phyloP scores from a whole-genome alignment of 2,329 filamentous ascomycete species.

The Calonectria honghensis region DNA sequence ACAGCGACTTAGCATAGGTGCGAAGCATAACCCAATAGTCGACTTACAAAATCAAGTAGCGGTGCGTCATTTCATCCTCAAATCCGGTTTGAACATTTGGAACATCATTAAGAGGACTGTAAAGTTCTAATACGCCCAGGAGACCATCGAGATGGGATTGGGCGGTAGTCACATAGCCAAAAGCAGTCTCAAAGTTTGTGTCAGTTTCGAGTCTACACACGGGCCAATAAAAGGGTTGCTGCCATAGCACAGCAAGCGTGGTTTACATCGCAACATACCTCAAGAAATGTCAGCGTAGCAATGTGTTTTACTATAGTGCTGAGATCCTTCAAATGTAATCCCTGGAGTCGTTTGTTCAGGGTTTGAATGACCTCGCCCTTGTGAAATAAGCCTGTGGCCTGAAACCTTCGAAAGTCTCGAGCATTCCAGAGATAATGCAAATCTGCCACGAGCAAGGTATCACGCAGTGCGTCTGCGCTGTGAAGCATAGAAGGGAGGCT shows the following conservation, averaged over 20 bases:
- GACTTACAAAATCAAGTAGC: slow-evolving; percentile 19
- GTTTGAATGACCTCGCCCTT: slow-evolving; percentile 12
- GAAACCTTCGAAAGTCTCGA: slow-evolving; percentile 1
- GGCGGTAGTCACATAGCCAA: slow-evolving; percentile 4
- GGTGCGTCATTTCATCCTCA: slow-evolving; percentile 4
- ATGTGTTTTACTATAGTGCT: slow-evolving; percentile 8
- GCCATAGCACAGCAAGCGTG: too few species aligned
- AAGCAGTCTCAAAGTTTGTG: not conserved
- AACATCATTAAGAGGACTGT: not conserved
- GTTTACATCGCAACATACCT: not conserved
- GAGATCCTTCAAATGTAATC: not conserved
- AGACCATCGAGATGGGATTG: slow-evolving; percentile 6
- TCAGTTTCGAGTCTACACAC: not conserved
- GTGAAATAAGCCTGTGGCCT: slow-evolving; percentile 14
- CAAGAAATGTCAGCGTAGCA: slow-evolving; percentile 16
- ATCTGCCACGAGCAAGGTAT: slow-evolving; percentile 8
- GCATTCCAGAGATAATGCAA: slow-evolving; percentile 16
- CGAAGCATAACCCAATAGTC: too few species aligned
- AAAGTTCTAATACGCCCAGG: not conserved
- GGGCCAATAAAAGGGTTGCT: not conserved
- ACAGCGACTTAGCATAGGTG: not conserved
- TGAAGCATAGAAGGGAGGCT: not conserved
- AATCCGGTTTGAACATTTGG: not conserved
- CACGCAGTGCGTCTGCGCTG: slow-evolving; percentile 1
- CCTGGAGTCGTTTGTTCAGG: not conserved